Conservation (phyloP, 2,329 filamentous ascomycete species). For the Endothia cerciana region DNA sequence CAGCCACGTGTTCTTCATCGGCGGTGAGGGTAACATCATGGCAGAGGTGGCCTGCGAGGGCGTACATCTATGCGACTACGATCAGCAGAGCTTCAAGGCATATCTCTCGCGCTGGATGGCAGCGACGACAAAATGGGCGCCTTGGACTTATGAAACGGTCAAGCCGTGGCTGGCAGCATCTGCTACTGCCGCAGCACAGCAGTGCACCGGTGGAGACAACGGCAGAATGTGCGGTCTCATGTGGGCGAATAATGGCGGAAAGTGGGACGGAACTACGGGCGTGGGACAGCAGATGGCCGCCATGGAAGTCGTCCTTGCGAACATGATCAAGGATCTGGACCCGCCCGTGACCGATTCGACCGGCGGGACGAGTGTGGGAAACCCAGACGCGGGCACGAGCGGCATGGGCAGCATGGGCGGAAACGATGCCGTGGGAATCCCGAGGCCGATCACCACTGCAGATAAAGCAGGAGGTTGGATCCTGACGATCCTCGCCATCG, state of each 20-base stretch:
- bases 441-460: constrained; percentile 54
- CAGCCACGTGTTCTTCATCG: constrained; percentile 54
- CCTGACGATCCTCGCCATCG: constrained; percentile 46
- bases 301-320: constrained; percentile 66
- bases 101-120: constrained; percentile 66
- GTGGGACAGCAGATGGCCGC: constrained; percentile 74
- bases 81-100: constrained; percentile 67
- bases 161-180: constrained; percentile 58
- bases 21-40: constrained; percentile 55
- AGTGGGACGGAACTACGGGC: constrained; percentile 63
- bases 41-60: constrained; percentile 68
- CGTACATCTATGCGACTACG: constrained; percentile 60
- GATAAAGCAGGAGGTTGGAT: constrained; percentile 73
- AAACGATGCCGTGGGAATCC: constrained; percentile 32
- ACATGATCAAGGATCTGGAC: constrained; percentile 53
- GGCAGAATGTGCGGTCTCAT: constrained; percentile 62
- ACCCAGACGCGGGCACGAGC: constrained; percentile 47
- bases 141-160: constrained; percentile 57
- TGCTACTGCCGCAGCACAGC: constrained; percentile 58
- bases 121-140: constrained; percentile 65
- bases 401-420: constrained; percentile 48
- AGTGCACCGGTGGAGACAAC: constrained; percentile 61
- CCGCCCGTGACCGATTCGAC: constrained; percentile 52
- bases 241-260: constrained; percentile 55
- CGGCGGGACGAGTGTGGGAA: constrained; percentile 61